Evolutionary conservation across 192 early-diverging fungal species (phyloP), one percentile per base, ranked within the genome.

Genomic region (Globomyces pollinis-pini): DNA sequence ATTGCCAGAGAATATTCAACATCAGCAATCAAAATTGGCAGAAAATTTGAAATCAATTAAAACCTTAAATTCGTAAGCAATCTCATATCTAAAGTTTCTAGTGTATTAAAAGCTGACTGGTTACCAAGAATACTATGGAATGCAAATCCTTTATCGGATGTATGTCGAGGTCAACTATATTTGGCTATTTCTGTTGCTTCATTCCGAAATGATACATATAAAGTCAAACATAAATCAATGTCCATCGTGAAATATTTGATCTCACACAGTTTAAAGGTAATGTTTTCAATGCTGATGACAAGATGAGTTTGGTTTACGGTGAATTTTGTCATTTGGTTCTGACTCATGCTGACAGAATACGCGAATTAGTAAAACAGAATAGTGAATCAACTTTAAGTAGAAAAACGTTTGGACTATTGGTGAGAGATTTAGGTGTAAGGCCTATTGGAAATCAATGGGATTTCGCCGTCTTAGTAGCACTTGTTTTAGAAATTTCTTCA

Each of bases 391-490:
- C 5, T 16, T n/a, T 26, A 18, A 33, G 36, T 35, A 56, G 53
- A 56, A 56, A 34, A 35, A 8, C n/a, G 0, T 15, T 57, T 13
- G 20, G 35, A 35, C 5, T 9, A 11, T 49, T 59, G 8, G 42
- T 57, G 11, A 24, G 39, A 41, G 26, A 47, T 1, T 16, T 58
- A 7, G 44, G 35, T 23, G 4, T 18, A 13, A 30, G 39, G 7
- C 52, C 54, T 18, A 15, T 68, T 7, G 35, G 11, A 49, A 43
- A 16, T 16, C 59, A 72, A 0, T 59, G 57, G 57, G 44, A 59
- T 44, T 44, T 59, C 6, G 38, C 57, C 8, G 44, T 59, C 8
- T 34, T 59, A 30, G 20, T 59, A 7, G 41, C 57, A 1, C 57
- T 59, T n/a, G 29, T 59, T 20, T 39, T 31, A 20, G 57, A 59